Base-by-base conservation (phyloP, 169 alveolate species). In the Blepharisma undulans region DNA sequence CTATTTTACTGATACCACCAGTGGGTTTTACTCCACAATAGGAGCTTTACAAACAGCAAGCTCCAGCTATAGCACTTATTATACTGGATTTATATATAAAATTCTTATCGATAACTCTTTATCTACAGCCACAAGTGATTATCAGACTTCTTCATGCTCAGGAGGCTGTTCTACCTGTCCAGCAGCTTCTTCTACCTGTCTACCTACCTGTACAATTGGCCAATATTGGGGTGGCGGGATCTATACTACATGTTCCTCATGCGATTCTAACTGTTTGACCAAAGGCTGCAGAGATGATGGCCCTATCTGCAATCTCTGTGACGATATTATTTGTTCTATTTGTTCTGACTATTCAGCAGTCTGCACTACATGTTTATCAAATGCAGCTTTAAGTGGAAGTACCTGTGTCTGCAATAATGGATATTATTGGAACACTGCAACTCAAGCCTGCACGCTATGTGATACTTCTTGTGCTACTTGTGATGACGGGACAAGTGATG, bases 221-320 rank as follows among this genome's bases (percentile, higher is more conserved):
- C 21, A 48, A 48, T 48, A 48, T 48, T 48, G 16, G 12, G 14
- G 16, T 48, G 10, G 66, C 66, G 14, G 3, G 1, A 48, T 10
- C 66, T 48, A 48, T 5, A 48, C 7, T 5, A 0, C 66, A 0
- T 48, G 66, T 5, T 48, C 66, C 66, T 48, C 66, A 3, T 78
- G 86, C 86, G 1, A 78, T 78, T 29, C 34, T 78, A 21, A 21
- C 29, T 78, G 86, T 32, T 29, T 36, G 16, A 0, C 86, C 29
- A 72, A 72, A 72, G 86, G 86, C 29, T 78, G 86, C 16, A 34
- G 29, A 29, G 34, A 34, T 3, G 6, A 78, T 32, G 86, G 34
- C 1, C 33, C 60, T 34, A 78, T 27, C 29, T 78, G 86, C 86
- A 78, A 78, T 14, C 86, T 82, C 60, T 82, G 89, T 10, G 33